Base-by-base conservation (phyloP, 257 asterid species). In the Solanum virginianum region DNA sequence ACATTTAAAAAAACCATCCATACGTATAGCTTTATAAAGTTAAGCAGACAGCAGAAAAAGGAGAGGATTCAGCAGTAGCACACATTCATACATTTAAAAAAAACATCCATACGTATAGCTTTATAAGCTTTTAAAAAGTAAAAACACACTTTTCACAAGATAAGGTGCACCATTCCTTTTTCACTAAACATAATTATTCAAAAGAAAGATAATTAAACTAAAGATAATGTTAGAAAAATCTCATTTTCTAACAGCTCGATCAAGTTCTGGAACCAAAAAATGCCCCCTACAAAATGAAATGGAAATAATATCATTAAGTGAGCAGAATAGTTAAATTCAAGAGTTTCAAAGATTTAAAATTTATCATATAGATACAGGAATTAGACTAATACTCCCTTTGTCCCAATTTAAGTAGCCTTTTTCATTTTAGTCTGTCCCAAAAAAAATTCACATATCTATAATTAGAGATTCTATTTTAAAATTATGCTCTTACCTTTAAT, bases 201-300 rank as follows among this genome's bases (percentile, higher is more conserved):
- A 32, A 32, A 32, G 36, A 32, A 32, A 32, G 36, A 2, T 32
- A 2, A 32, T 3, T 32, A 32, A 29, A 32, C 36, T 32, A 32
- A 32, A 32, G 36, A 32, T 3, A 32, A 32, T 32, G 36, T 32
- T 32, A 32, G 36, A 32, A 32, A 32, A 32, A 32, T 32, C 36
- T 32, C 36, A 32, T 32, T 2, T 32, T 32, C 36, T 32, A 32
- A 32, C 36, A 32, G 89, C 79, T 93, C 98, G 18, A 94, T 92
- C 92, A 97, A 90, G 88, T 95, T 90, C 89, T 92, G 96, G 91
- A 97, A 97, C 98, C 99, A 97, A 68, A 95, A 87, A 62, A 84
- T 65, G 54, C 99, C 99, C 70, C 98, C 99, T 96, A 80, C 32
- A 20, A 80, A 68, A 53, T 8, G 39, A 54, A 49, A 63, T 62